phyloP scores from a whole-genome alignment of 2,329 filamentous ascomycete genomes.

The Fusarium solani-melongenae region DNA sequence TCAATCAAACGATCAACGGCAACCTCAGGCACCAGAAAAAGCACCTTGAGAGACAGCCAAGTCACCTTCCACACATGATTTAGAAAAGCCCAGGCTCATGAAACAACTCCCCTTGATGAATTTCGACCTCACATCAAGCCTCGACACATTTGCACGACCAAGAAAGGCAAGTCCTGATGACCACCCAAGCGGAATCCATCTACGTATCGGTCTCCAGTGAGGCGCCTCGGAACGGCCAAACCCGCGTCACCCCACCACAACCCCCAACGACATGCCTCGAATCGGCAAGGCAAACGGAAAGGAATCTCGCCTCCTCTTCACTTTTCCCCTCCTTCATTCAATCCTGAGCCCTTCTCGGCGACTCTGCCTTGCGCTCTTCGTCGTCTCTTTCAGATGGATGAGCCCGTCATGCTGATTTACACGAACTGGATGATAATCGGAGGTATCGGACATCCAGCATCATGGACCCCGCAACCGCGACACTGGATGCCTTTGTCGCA shows the following conservation, averaged over 20 bases:
- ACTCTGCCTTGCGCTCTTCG: background rate
- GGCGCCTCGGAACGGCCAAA: conserved; percentile 26
- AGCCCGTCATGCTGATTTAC: background rate
- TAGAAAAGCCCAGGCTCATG: background rate
- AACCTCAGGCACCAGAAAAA: conserved; percentile 1
- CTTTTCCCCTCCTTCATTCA: background rate
- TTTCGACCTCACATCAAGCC: background rate
- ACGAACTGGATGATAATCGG: background rate
- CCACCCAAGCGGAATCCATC: background rate
- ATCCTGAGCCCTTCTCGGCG: background rate
- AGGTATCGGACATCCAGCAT: background rate
- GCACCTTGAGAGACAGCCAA: conserved; percentile 3
- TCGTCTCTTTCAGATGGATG: background rate
- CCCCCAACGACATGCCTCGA: conserved; percentile 30
- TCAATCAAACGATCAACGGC: background rate
- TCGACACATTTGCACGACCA: background rate
- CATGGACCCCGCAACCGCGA: conserved; percentile 16
- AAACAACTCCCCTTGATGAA: background rate
- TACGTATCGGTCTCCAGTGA: conserved; percentile 1
- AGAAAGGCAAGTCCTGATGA: background rate
- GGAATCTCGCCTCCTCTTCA: conserved; percentile 1
- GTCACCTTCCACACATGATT: background rate
- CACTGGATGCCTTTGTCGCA: background rate
- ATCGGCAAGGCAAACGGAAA: conserved; percentile 4
- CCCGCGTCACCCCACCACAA: conserved; percentile 35